Evolutionary conservation across 1,284 basidiomycete species (phyloP).

Genomic region (Ustilago hordei): DNA sequence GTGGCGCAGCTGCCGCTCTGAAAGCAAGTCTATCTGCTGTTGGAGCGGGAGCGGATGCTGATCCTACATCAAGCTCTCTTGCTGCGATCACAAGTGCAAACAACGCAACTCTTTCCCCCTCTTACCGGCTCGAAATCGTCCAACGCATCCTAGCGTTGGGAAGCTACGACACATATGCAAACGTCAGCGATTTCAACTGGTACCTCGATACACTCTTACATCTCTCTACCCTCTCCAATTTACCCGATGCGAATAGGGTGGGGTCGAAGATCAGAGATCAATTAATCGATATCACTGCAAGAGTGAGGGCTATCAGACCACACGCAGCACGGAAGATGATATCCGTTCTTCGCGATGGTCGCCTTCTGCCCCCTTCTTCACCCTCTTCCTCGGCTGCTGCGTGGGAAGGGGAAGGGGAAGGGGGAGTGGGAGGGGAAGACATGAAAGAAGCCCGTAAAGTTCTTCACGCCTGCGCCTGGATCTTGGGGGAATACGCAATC

Average conservation of each 20-base stretch:
- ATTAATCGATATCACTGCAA: conserved; percentile 85
- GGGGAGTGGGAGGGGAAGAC: conserved; percentile 2
- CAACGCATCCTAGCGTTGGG: conserved; percentile 85
- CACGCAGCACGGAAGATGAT: conserved; percentile 86
- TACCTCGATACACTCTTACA: conserved; percentile 80
- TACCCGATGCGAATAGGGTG: conserved; percentile 76
- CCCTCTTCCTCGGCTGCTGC: conserved; percentile 57
- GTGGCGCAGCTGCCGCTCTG: conserved; percentile 71
- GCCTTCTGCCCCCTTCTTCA: conserved; percentile 70
- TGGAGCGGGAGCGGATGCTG: conserved; percentile 47
- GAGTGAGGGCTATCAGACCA: conserved; percentile 81
- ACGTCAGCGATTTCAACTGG: conserved; percentile 95
- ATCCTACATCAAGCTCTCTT: conserved; percentile 41
- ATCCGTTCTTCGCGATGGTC: conserved; percentile 78
- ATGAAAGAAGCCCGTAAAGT: conserved; percentile 73
- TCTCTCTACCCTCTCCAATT: conserved; percentile 78
- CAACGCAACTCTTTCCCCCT: conserved; percentile 74
- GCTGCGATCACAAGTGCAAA: conserved; percentile 46
- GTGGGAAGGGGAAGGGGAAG: too few relatives aligned
- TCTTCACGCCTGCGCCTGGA: conserved; percentile 91
- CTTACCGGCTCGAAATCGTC: conserved; percentile 84
- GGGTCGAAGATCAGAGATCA: conserved; percentile 82
- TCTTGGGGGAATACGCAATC: conserved; percentile 88
- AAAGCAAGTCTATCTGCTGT: conserved; percentile 72
- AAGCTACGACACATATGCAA: conserved; percentile 83